These are phyloP conservation scores for Cyathus striatus DNA, from an alignment of 768 basidiomycete genomes.

Conservation along the genomic window DNA sequence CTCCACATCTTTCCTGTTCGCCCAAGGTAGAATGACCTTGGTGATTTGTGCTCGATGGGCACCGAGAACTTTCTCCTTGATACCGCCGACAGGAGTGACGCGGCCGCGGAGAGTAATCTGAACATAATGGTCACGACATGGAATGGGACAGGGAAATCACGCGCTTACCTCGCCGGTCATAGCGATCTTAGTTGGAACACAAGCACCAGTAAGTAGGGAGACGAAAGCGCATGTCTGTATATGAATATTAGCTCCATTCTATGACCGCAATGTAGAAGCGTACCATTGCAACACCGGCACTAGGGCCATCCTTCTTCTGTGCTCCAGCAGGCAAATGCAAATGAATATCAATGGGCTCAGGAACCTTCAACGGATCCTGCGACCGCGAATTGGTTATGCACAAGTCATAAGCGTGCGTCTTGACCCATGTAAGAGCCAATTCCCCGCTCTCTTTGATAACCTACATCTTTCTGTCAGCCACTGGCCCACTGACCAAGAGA, in stretches of 20 bases:
- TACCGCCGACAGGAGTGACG: slow-evolving; percentile 82
- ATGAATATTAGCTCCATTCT: not conserved
- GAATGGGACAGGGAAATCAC: no score
- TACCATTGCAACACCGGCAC: slow-evolving; percentile 87
- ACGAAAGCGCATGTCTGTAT: slow-evolving; percentile 77
- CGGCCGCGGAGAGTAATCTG: slow-evolving; percentile 82
- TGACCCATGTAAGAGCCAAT: slow-evolving; percentile 90
- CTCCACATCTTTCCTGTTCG: slow-evolving; percentile 84
- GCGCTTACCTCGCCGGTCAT: slow-evolving; percentile 98
- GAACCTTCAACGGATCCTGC: slow-evolving; percentile 72
- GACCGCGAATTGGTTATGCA: slow-evolving; percentile 66
- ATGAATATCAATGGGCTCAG: slow-evolving; percentile 76
- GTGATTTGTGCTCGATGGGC: slow-evolving; percentile 83
- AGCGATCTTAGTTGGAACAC: slow-evolving; percentile 67
- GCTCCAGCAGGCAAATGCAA: slow-evolving; percentile 87
- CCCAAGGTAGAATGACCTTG: slow-evolving; percentile 80
- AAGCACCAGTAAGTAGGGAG: slow-evolving; percentile 74
- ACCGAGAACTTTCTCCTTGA: slow-evolving; percentile 89
- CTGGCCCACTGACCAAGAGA: no score
- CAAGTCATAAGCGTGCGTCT: slow-evolving; percentile 75
- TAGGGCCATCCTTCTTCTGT: slow-evolving; percentile 92
- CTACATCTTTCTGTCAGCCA: no score
- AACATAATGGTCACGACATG: no score
- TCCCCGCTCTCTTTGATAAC: slow-evolving; percentile 92
- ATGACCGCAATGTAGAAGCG: slow-evolving; percentile 7